Conservation (phyloP, 345 rosid genomes). For the Hypericum perforatum region DNA sequence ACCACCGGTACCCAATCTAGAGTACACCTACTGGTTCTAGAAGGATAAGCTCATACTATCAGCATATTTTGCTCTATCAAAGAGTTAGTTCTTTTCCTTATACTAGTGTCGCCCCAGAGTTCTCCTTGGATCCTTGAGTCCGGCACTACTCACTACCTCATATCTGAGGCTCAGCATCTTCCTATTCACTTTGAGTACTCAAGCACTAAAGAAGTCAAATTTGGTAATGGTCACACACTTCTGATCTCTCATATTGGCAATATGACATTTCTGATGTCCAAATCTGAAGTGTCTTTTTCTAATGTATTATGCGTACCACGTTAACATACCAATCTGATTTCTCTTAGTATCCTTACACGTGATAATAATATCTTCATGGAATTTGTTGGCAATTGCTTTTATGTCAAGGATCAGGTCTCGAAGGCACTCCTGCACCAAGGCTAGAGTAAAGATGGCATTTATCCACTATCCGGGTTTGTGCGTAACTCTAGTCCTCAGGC, state of each 20-base stretch:
- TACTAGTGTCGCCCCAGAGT: too few relatives aligned
- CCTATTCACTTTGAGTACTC: not conserved
- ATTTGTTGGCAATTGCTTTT: not conserved
- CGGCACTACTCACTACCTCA: not conserved
- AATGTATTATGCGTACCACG: not conserved
- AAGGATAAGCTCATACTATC: too few relatives aligned
- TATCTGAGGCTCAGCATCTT: not conserved
- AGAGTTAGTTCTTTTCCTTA: too few relatives aligned
- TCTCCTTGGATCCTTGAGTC: not conserved
- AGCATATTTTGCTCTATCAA: too few relatives aligned
- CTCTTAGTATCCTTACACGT: not conserved
- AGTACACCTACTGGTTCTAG: too few relatives aligned
- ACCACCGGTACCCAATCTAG: too few relatives aligned
- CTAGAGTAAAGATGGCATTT: not conserved
- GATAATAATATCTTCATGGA: not conserved
- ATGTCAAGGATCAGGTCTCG: not conserved
- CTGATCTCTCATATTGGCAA: not conserved
- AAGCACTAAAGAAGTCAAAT: not conserved
- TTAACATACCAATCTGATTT: not conserved
- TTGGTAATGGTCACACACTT: too few relatives aligned
- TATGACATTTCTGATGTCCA: not conserved
- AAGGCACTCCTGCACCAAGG: not conserved
- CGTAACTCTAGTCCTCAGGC: not conserved
- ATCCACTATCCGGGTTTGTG: not conserved
- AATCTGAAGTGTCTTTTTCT: not conserved